Evolutionary conservation across 352 stramenopile genomes (phyloP).

Genomic region (Aphanomyces euteiches): DNA sequence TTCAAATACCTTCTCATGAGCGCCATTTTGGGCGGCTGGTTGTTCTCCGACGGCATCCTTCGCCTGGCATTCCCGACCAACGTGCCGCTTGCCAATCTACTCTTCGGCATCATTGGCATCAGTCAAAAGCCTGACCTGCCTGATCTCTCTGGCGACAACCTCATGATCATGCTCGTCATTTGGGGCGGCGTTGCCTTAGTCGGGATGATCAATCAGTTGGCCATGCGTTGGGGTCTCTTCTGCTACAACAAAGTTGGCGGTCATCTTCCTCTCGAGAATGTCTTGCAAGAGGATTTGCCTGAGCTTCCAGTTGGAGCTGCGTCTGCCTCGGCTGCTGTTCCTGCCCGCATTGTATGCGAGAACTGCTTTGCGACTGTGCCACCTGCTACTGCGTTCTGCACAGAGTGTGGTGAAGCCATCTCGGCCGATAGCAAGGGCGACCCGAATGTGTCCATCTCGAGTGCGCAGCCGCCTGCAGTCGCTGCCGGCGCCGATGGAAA

Average conservation of each 20-base stretch:
- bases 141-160: conserved; percentile 48
- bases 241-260: conserved; percentile 86
- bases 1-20: conserved; percentile 88
- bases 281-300: conserved; percentile 50
- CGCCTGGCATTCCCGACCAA: conserved; percentile 54
- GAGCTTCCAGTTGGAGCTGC: conserved; percentile 72
- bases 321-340: conserved; percentile 45
- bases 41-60: conserved; percentile 67
- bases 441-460: conserved; percentile 81
- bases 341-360: conserved; percentile 78
- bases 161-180: conserved; percentile 76
- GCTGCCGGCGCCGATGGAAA: conserved; percentile 74
- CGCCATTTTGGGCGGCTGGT: conserved; percentile 64
- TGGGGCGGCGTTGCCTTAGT: conserved; percentile 62
- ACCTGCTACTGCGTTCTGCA: conserved; percentile 80
- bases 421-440: conserved; percentile 56
- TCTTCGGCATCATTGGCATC: conserved; percentile 63
- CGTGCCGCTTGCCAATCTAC: conserved; percentile 56
- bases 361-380: conserved; percentile 87
- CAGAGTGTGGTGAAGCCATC: conserved; percentile 85
- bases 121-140: conserved; percentile 48
- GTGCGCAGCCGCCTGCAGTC: conserved; percentile 81
- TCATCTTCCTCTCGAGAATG: conserved; percentile 56
- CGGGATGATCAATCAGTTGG: conserved; percentile 70
- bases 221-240: conserved; percentile 83